Evolutionary conservation across 2,329 filamentous ascomycete genomes (phyloP).

Genomic region (Aspergillus thermomutatus): DNA sequence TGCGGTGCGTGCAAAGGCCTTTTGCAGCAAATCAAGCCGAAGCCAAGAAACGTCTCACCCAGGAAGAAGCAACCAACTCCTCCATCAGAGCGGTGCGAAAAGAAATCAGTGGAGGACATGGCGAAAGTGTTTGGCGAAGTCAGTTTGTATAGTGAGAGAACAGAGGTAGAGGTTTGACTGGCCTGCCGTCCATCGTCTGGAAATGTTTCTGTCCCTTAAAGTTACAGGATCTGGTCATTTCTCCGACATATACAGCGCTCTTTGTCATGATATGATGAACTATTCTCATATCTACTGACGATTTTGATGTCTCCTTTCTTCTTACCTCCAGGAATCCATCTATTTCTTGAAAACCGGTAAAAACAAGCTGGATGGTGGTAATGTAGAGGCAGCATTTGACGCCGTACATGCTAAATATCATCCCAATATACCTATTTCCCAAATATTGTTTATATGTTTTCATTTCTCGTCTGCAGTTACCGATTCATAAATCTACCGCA

Average conservation of each 20-base stretch:
- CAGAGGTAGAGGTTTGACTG: not conserved
- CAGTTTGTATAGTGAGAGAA: not conserved
- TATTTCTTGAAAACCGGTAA: not conserved
- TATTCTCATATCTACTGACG: not conserved
- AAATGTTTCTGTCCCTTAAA: not conserved
- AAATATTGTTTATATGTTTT: not conserved
- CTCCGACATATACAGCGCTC: not conserved
- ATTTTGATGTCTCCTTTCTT: not conserved
- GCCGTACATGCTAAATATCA: not conserved
- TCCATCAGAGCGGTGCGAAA: not conserved
- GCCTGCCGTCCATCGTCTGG: not conserved
- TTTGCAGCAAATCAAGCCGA: constrained; percentile 75
- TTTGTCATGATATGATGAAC: not conserved
- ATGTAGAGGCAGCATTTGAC: not conserved
- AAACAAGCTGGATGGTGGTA: not conserved
- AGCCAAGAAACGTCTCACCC: constrained; percentile 53
- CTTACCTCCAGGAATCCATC: not conserved
- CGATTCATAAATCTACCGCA: too few relatives aligned
- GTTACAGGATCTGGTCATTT: not conserved
- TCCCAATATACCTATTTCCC: not conserved
- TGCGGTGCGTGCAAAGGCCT: constrained; percentile 73
- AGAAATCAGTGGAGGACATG: constrained; percentile 6
- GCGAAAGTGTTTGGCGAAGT: constrained; percentile 8
- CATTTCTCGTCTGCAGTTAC: too few relatives aligned
- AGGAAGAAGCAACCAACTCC: constrained; percentile 20